Conservation (phyloP, 78 protist genomes). For the Polysphondylium violaceum region DNA sequence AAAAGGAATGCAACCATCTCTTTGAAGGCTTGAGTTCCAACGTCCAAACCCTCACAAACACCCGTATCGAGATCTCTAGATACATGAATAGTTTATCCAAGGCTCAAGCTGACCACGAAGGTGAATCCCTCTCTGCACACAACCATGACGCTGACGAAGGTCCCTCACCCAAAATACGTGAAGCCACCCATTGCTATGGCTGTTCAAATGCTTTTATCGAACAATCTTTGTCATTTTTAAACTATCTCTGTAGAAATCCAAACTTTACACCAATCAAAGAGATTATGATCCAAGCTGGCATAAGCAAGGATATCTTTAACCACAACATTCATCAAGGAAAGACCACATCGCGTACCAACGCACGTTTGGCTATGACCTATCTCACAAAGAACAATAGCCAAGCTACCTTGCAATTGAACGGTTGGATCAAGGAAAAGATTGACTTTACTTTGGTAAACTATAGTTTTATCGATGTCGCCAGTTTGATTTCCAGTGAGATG, state of each 20-base stretch:
- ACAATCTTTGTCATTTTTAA: slow-evolving; percentile 27
- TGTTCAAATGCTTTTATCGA: slow-evolving; percentile 51
- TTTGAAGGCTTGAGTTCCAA: slow-evolving; percentile 56
- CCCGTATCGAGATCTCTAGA: slow-evolving; percentile 76
- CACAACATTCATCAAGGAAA: slow-evolving; percentile 26
- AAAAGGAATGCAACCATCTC: slow-evolving; percentile 47
- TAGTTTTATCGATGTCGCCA: slow-evolving; percentile 45
- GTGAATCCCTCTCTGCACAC: neutral
- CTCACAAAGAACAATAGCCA: slow-evolving; percentile 18
- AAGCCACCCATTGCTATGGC: slow-evolving; percentile 33
- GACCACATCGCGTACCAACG: neutral
- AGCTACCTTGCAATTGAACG: slow-evolving; percentile 13
- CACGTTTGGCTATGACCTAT: slow-evolving; percentile 39
- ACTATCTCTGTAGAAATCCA: slow-evolving; percentile 26
- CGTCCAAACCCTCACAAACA: slow-evolving; percentile 61
- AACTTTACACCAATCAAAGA: neutral
- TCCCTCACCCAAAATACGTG: neutral
- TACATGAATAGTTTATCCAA: slow-evolving; percentile 41
- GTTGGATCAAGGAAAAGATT: slow-evolving; percentile 18
- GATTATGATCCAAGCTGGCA: slow-evolving; percentile 8
- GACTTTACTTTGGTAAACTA: slow-evolving; percentile 2
- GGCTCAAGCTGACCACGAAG: neutral
- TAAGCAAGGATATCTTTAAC: slow-evolving; percentile 60
- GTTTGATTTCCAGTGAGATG: slow-evolving; percentile 35
- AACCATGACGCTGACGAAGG: neutral